Conservation (phyloP, 371 early-diverging fungal genomes). For the Lichtheimia ramosa region DNA sequence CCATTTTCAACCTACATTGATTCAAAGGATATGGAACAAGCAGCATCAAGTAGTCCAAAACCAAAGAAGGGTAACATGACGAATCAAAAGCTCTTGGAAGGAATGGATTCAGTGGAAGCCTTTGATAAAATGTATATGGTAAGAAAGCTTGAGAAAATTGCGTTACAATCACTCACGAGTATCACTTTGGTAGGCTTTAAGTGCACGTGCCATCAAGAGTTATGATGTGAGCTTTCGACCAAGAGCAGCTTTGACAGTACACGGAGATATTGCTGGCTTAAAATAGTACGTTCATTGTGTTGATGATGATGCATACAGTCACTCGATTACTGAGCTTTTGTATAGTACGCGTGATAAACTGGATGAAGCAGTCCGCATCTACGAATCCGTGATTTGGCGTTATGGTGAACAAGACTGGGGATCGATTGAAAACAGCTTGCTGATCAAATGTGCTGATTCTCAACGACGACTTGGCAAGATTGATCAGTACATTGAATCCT, state of each 20-base stretch:
- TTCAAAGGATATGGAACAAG: conserved; percentile 12
- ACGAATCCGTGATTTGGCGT: conserved; percentile 63
- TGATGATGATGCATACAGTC: not conserved
- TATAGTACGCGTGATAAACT: conserved; percentile 63
- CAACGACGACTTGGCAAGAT: conserved; percentile 58
- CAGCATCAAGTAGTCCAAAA: not conserved
- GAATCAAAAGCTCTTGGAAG: conserved; percentile 65
- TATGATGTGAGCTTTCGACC: conserved; percentile 66
- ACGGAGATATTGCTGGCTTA: conserved; percentile 76
- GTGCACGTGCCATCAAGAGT: conserved; percentile 67
- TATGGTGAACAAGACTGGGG: conserved; percentile 75
- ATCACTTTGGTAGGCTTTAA: conserved; percentile 41
- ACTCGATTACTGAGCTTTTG: not conserved
- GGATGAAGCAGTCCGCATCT: conserved; percentile 66
- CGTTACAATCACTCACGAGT: not conserved
- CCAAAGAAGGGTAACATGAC: conserved; percentile 49
- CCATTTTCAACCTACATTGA: conserved; percentile 62
- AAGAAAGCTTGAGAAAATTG: not conserved
- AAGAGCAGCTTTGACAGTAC: conserved; percentile 63
- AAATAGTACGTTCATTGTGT: conserved; percentile 64
- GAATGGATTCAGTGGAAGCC: conserved; percentile 58
- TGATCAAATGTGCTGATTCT: conserved; percentile 72
- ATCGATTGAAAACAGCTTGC: conserved; percentile 67
- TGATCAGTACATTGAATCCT: conserved; percentile 59
- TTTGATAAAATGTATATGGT: conserved; percentile 82